Evolutionary conservation across 1,284 basidiomycete species (phyloP), one percentile per base, ranked within the genome.

Genomic region (Ustanciosporium gigantosporum): DNA sequence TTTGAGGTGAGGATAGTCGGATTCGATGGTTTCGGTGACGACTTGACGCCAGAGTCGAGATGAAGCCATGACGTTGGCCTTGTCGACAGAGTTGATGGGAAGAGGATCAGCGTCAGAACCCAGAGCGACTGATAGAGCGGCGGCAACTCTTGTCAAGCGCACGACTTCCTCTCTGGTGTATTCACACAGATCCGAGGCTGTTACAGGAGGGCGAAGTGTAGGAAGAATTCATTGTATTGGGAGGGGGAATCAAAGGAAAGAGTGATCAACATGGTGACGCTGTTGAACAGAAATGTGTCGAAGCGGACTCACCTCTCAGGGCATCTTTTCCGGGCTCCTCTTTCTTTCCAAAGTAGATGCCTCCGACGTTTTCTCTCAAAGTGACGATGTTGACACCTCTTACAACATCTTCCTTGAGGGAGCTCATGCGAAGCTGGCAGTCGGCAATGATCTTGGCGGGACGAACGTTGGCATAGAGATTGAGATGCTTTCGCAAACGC

Each of bases 11-110:
- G 46, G 50, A 25, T 57, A 73, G 39, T 73, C 71, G 6, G 58
- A 32, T 13, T 65, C 57, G 19, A 73, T 52, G 11, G 71, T 73
- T 37, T 73, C 71, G n/a, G 59, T 66, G 39, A 72, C 69, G 17
- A 73, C 70, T 78, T 87, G 91, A 51, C 94, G 83, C 94, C 94
- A 98, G 37, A 98, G 82, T 36, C 94, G 83, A 31, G 90, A 93
- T 70, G 87, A 90, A 23, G 94, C 94, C 49, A 98, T 85, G 24
- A 98, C 94, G 79, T 98, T 98, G 49, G 94, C 94, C 81, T 98
- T 98, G 83, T 98, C 94, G 78, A 98, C 84, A 2, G 91, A 94
- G 79, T 91, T 89, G 61, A 98, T 87, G 32, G 86, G 83, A 44
- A 93, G 83, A 16, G 93, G 91, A 5, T 94, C 94, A 76, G 88